Evolutionary conservation across 768 basidiomycete species (phyloP).

Genomic region (Psilocybe cyanescens): DNA sequence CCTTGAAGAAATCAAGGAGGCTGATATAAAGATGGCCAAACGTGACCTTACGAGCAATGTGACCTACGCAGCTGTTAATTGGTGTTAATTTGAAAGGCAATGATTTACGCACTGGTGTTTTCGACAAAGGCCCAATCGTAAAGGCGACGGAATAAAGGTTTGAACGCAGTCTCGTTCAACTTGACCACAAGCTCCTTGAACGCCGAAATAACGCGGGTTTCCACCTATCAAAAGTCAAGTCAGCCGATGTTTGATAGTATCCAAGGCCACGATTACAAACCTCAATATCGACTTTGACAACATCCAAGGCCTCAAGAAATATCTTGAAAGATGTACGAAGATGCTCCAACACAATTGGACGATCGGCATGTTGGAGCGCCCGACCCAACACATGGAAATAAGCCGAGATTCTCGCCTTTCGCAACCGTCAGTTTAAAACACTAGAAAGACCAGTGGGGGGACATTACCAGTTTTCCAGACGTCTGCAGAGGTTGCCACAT

Average conservation of each 20-base stretch:
- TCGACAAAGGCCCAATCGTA: slow-evolving; percentile 93
- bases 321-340: slow-evolving; percentile 73
- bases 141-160: slow-evolving; percentile 86
- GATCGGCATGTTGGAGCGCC: slow-evolving; percentile 64
- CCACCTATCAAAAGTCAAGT: slow-evolving; percentile 42
- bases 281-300: slow-evolving; percentile 36
- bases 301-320: slow-evolving; percentile 79
- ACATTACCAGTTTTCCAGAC: slow-evolving; percentile 38
- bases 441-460: background rate
- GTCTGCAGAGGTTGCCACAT: slow-evolving; percentile 51
- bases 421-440: background rate
- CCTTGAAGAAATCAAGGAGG: slow-evolving; percentile 90
- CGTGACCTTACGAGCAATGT: slow-evolving; percentile 58
- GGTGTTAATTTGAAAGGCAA: background rate
- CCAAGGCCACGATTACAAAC: slow-evolving; percentile 8
- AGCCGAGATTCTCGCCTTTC: slow-evolving; percentile 40
- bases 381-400: slow-evolving; percentile 76
- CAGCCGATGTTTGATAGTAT: background rate
- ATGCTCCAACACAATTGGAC: slow-evolving; percentile 66
- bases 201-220: slow-evolving; percentile 59
- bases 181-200: slow-evolving; percentile 92
- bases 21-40: slow-evolving; percentile 77
- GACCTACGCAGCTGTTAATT: slow-evolving; percentile 22
- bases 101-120: slow-evolving; percentile 44
- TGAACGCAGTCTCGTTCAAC: slow-evolving; percentile 90